A percentile compares a stretch with the other conserved stretches of the same genome.
Conservation (phyloP, 495 filamentous ascomycete species). For the Penicillium soppii region DNA sequence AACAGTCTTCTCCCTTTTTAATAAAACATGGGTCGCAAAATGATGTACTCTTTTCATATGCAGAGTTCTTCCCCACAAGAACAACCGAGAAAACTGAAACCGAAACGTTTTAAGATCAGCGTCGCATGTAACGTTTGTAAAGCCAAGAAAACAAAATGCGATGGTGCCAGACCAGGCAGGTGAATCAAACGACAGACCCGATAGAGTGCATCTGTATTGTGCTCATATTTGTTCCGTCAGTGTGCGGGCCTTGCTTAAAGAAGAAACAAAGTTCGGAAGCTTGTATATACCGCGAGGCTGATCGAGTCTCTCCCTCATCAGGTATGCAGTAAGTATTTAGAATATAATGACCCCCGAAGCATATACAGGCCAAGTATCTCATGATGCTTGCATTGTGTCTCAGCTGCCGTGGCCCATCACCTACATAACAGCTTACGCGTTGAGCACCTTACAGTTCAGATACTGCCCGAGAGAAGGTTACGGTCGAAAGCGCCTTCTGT, state of each 20-base stretch:
- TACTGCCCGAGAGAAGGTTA: not conserved
- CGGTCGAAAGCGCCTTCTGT: not conserved
- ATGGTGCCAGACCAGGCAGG: conserved; percentile 12
- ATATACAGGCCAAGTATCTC: no score
- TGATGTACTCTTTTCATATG: conserved; percentile 13
- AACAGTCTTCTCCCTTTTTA: not conserved
- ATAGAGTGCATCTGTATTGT: not conserved
- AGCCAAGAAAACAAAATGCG: conserved; percentile 14
- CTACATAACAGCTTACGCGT: not conserved
- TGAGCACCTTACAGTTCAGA: not conserved
- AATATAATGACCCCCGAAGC: no score
- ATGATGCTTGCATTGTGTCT: no score
- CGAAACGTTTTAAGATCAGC: conserved; percentile 11
- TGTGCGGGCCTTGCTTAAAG: conserved; percentile 14
- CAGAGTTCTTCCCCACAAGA: no score
- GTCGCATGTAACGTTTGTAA: conserved; percentile 14
- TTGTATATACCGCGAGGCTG: conserved; percentile 2
- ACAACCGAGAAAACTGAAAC: conserved; percentile 1
- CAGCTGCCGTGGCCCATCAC: no score
- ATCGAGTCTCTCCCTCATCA: not conserved
- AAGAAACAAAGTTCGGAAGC: conserved; percentile 5
- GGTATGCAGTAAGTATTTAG: not conserved
- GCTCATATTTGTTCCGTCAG: conserved; percentile 4
- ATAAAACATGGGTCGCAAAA: not conserved
- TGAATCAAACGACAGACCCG: not conserved